Conservation (phyloP, 768 basidiomycete species). For the Trametes sanguinea region DNA sequence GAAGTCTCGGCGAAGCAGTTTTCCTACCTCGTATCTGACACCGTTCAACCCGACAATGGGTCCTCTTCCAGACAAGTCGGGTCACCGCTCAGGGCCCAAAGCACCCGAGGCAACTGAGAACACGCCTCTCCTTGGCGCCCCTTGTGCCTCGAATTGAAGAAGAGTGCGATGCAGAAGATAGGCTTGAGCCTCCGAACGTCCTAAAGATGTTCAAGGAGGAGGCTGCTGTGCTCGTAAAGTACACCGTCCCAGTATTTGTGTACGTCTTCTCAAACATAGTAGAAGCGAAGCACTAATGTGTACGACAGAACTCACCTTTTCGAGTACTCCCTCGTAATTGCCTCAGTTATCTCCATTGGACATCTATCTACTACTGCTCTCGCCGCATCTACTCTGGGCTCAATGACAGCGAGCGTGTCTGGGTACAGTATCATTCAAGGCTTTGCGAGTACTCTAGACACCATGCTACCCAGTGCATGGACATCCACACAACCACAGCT, state of each 20-base stretch:
- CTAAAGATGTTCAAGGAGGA: slow-evolving; percentile 58
- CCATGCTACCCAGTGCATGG: slow-evolving; percentile 93
- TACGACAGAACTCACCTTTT: slow-evolving; percentile 68
- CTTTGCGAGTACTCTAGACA: slow-evolving; percentile 84
- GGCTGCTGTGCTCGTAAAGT: slow-evolving; percentile 55
- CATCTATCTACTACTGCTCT: slow-evolving; percentile 89
- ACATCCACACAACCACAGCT: slow-evolving; percentile 81
- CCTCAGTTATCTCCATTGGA: slow-evolving; percentile 84
- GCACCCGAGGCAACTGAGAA: slow-evolving; percentile 42
- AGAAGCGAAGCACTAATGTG: background rate
- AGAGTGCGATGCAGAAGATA: slow-evolving; percentile 39
- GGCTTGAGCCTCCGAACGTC: slow-evolving; percentile 32
- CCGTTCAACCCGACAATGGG: slow-evolving; percentile 41
- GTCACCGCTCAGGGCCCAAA: slow-evolving; percentile 28
- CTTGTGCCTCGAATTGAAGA: slow-evolving; percentile 62
- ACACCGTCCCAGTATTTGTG: slow-evolving; percentile 74
- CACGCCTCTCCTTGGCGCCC: slow-evolving; percentile 62
- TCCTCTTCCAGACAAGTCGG: slow-evolving; percentile 28
- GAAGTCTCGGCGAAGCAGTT: slow-evolving; percentile 31
- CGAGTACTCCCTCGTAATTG: slow-evolving; percentile 85
- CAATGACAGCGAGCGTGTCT: slow-evolving; percentile 56
- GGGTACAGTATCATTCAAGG: slow-evolving; percentile 83
- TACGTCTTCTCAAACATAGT: slow-evolving; percentile 36
- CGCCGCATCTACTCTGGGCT: slow-evolving; percentile 62
- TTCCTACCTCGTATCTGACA: slow-evolving; percentile 38